These are phyloP conservation scores for Corymbia calophylla DNA, from an alignment of 441 rosid genomes.

Conservation along the genomic window DNA sequence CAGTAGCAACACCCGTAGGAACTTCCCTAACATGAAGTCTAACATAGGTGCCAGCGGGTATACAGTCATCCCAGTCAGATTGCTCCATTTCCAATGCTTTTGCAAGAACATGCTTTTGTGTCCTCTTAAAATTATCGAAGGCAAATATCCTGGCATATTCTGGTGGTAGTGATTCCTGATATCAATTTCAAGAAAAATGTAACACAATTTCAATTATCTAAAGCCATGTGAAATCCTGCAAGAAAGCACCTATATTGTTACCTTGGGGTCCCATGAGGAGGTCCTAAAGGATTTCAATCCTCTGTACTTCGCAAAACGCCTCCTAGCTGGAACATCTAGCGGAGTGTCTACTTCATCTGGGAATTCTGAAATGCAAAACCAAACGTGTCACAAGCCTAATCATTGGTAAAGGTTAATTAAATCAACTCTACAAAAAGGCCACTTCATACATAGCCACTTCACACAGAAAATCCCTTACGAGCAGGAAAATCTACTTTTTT, in stretches of 20 bases:
- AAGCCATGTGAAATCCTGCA: conserved; percentile 2
- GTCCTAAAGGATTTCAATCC: conserved; percentile 96
- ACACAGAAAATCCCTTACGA: neutral
- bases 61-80: conserved; percentile 47
- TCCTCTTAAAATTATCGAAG: conserved; percentile 77
- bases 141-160: conserved; percentile 92
- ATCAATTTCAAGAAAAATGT: conserved; percentile 2
- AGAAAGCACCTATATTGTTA: conserved; percentile 12
- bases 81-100: conserved; percentile 51
- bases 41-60: conserved; percentile 49
- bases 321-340: conserved; percentile 75
- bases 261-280: conserved; percentile 99
- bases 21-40: conserved; percentile 80
- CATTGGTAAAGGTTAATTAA: neutral
- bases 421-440: neutral
- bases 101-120: conserved; percentile 73
- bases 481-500: neutral
- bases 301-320: conserved; percentile 89
- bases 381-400: neutral
- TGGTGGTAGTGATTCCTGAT: conserved; percentile 89
- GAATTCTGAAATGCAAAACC: conserved; percentile 47
- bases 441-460: neutral
- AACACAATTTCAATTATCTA: neutral
- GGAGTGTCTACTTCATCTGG: conserved; percentile 99
- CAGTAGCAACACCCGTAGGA: conserved; percentile 50